Conservation (phyloP, 495 filamentous ascomycete genomes). For the Penicillium maclennaniae region DNA sequence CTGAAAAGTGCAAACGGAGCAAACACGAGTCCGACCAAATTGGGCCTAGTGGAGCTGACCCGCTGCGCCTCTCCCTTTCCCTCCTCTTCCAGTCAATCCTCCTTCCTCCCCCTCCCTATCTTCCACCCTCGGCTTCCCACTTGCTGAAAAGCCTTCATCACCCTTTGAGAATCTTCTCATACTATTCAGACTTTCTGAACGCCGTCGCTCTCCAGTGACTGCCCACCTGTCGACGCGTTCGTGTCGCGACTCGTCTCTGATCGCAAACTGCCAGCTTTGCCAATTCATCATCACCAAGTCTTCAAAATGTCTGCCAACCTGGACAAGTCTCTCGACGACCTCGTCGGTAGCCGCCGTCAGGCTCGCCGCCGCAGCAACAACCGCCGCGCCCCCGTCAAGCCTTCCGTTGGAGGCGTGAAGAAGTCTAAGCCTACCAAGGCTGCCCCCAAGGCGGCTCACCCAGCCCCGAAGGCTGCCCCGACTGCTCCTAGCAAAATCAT, state of each 20-base stretch:
- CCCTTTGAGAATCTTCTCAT: background rate
- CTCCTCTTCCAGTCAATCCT: constrained; percentile 13
- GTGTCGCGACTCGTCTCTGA: constrained; percentile 10
- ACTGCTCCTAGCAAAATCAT: constrained; percentile 86
- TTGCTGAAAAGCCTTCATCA: background rate
- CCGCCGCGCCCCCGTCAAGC: constrained; percentile 50
- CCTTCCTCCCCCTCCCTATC: constrained; percentile 3
- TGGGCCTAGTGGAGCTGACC: constrained; percentile 1
- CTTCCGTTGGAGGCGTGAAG: constrained; percentile 74
- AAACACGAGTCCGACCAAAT: constrained; percentile 17
- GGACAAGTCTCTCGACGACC: constrained; percentile 92
- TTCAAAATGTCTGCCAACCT: constrained; percentile 81
- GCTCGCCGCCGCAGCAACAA: constrained; percentile 52
- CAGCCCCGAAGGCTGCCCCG: constrained; percentile 48
- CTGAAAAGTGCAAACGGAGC: constrained; percentile 13
- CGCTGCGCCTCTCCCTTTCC: constrained; percentile 10
- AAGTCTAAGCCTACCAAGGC: constrained; percentile 68
- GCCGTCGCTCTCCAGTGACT: constrained; percentile 6
- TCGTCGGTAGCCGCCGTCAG: constrained; percentile 72
- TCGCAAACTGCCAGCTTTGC: constrained; percentile 19
- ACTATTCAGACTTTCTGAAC: constrained; percentile 9
- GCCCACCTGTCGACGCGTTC: constrained; percentile 11
- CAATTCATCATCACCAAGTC: constrained; percentile 2
- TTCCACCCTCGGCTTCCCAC: constrained; percentile 4
- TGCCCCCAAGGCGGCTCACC: constrained; percentile 60